Evolutionary conservation across 768 basidiomycete species (phyloP), one percentile per base, ranked within the genome.

Genomic region (Podaxis rugospora): DNA sequence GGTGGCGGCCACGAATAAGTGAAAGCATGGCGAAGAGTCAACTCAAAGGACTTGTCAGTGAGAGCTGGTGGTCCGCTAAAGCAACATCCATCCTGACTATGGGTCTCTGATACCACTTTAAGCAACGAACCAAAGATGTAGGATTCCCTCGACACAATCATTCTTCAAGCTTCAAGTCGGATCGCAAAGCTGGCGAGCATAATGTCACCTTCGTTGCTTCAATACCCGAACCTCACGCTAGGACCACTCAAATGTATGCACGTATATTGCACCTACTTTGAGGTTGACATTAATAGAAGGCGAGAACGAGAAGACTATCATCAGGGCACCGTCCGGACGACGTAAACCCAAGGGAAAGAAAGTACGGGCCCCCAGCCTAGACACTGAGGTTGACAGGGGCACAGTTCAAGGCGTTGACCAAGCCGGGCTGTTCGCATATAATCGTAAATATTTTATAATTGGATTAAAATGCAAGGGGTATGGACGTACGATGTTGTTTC

Each of bases 231-330:
- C 32, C 1, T 32, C 32, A 32, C 32, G 7, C 32, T 2, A 32
- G 39, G 14, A 28, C 1, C 1, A 64, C 0, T 4, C 69, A 70
- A 51, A 71, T 7, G 39, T 56, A 28, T 18, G 57, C 57, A 37
- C 18, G 61, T 44, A 61, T 49, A 35, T 25, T 59, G 32, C 32
- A 32, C 70, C 72, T 1, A 57, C n/a, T 9, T 23, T 9, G 5
- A 62, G 40, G 32, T 53, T 39, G 58, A 23, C 21, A 27, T 32
- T 35, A 40, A 36, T 11, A 1, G 27, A 35, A 25, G 9, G 25
- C 27, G 18, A 36, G 49, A 39, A 51, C 25, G 32, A 54, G 59
- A 50, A 59, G 36, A 51, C 14, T 14, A 40, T 49, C 23, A 32
- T 27, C 16, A 32, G 39, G 51, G 55, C 10, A 63, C 14, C 23